Conservation (phyloP, 306 rosid species). For the Trifolium fragiferum region DNA sequence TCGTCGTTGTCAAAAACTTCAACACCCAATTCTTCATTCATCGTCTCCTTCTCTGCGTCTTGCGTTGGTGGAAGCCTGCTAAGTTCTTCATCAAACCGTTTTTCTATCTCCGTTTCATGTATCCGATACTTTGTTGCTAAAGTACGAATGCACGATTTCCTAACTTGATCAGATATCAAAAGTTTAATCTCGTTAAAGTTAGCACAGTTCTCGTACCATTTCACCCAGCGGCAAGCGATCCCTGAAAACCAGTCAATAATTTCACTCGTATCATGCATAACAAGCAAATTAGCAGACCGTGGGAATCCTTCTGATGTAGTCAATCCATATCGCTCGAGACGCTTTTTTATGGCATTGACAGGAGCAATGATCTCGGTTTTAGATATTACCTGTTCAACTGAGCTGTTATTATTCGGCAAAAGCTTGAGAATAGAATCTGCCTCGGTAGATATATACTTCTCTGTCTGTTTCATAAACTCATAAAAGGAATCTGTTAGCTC, state of each 20-base stretch:
- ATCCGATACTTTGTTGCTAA: slow-evolving; percentile 81
- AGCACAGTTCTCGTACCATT: slow-evolving; percentile 69
- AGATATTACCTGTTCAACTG: slow-evolving; percentile 45
- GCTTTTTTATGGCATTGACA: slow-evolving; percentile 57
- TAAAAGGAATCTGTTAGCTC: slow-evolving; percentile 72
- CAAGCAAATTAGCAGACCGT: slow-evolving; percentile 57
- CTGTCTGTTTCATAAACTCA: slow-evolving; percentile 65
- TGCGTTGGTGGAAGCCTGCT: slow-evolving; percentile 63
- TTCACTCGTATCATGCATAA: slow-evolving; percentile 71
- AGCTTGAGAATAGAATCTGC: slow-evolving; percentile 70
- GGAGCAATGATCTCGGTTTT: slow-evolving; percentile 80
- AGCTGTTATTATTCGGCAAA: slow-evolving; percentile 55
- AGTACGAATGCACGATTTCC: slow-evolving; percentile 91
- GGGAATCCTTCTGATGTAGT: slow-evolving; percentile 65
- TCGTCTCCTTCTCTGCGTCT: slow-evolving; percentile 62
- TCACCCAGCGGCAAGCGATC: slow-evolving; percentile 76
- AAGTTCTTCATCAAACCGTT: slow-evolving; percentile 69
- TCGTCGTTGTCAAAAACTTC: slow-evolving; percentile 68
- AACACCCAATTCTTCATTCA: slow-evolving; percentile 45
- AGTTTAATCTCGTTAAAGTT: slow-evolving; percentile 71
- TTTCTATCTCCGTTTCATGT: slow-evolving; percentile 74
- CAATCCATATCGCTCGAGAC: slow-evolving; percentile 76
- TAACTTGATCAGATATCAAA: slow-evolving; percentile 61
- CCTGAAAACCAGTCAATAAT: slow-evolving; percentile 88
- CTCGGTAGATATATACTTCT: slow-evolving; percentile 76